Evolutionary conservation across 768 basidiomycete genomes (phyloP).

Genomic region (Naganishia onofrii): DNA sequence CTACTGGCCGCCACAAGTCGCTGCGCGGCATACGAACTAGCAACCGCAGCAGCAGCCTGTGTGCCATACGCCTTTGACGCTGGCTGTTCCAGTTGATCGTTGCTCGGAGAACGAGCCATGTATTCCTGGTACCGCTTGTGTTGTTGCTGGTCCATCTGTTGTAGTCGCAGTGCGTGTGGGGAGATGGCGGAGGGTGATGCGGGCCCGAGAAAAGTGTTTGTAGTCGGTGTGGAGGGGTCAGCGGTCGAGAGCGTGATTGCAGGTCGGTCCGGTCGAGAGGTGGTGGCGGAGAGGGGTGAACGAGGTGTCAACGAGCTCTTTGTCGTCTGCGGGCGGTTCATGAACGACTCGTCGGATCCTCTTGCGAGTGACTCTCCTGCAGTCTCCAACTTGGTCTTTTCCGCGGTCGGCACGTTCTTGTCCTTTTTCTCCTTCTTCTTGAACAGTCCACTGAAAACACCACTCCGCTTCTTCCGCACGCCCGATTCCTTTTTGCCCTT

Average conservation of each 20-base stretch:
- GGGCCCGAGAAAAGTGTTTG: not conserved
- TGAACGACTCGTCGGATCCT: conserved; percentile 19
- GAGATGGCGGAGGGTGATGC: conserved; percentile 54
- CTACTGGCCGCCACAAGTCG: conserved; percentile 35
- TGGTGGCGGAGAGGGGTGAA: not conserved
- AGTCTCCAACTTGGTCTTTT: conserved; percentile 32
- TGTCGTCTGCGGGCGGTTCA: conserved; percentile 1
- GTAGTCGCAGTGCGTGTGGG: conserved; percentile 65
- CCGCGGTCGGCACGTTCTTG: conserved; percentile 54
- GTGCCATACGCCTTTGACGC: conserved; percentile 68
- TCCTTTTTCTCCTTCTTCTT: conserved; percentile 69
- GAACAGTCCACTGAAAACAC: conserved; percentile 75
- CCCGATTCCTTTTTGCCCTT: conserved; percentile 58
- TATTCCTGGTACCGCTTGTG: conserved; percentile 84
- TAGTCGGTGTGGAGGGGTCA: not conserved
- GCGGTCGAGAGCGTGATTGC: conserved; percentile 5
- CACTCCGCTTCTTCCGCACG: conserved; percentile 60
- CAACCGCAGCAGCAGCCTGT: conserved; percentile 69
- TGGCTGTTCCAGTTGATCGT: conserved; percentile 65
- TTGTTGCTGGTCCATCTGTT: conserved; percentile 83
- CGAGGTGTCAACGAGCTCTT: not conserved
- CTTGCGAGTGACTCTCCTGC: not conserved
- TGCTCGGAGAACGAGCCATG: conserved; percentile 75
- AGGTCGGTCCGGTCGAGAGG: not conserved
- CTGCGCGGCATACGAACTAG: conserved; percentile 55